Evolutionary conservation across 495 filamentous ascomycete genomes (phyloP).

Genomic region (Podospora comata): DNA sequence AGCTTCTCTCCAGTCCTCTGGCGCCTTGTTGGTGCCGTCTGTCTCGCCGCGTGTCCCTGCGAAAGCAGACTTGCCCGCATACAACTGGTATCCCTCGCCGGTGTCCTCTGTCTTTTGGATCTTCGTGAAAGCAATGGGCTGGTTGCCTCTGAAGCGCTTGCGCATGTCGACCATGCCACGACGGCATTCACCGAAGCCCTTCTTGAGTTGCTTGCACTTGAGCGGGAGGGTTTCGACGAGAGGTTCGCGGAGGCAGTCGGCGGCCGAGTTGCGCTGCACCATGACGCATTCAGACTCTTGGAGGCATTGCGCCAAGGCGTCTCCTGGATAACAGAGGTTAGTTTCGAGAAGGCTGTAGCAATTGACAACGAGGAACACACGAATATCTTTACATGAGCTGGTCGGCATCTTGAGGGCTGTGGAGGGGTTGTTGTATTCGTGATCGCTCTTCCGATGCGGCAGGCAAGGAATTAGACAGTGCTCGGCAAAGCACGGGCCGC

Average conservation of each 20-base stretch:
- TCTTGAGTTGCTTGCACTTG: conserved; percentile 88
- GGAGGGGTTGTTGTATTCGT: background rate
- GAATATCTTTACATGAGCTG: conserved; percentile 91
- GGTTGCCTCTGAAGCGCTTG: conserved; percentile 96
- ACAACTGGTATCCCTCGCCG: conserved; percentile 62
- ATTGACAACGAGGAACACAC: conserved; percentile 42
- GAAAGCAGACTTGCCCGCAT: conserved; percentile 74
- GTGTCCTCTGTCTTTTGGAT: conserved; percentile 59
- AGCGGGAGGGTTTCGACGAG: conserved; percentile 73
- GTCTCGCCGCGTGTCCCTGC: conserved; percentile 49
- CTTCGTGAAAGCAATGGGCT: conserved; percentile 63
- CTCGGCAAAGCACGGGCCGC: background rate
- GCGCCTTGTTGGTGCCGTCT: conserved; percentile 49
- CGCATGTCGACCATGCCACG: conserved; percentile 97
- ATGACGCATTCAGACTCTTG: conserved; percentile 94
- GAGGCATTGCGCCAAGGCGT: conserved; percentile 88
- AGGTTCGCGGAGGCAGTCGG: conserved; percentile 82
- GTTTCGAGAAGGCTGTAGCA: background rate
- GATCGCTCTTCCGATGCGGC: background rate
- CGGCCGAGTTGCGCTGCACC: conserved; percentile 77
- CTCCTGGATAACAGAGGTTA: conserved; percentile 53
- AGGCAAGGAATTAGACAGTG: background rate
- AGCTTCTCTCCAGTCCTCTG: conserved; percentile 53
- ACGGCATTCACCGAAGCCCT: conserved; percentile 91
- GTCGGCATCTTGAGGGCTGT: conserved; percentile 29